Conservation (phyloP, 1,139 yeast genomes). For the Pneumocystis carinii region DNA sequence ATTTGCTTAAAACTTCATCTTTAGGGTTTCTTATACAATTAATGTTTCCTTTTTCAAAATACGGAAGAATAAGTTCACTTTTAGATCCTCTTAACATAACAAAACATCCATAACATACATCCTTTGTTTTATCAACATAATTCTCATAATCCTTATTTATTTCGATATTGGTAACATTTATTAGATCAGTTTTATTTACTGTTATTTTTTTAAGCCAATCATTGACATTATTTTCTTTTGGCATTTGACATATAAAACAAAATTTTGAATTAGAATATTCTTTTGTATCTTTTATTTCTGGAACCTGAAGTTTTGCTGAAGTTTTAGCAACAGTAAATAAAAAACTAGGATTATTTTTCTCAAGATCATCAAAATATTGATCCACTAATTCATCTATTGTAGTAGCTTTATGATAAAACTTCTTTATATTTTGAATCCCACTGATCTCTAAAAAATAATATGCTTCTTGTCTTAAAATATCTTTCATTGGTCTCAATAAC, state of each 20-base stretch:
- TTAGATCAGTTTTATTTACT: constrained; percentile 37
- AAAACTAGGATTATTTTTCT: constrained; percentile 74
- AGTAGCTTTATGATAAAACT: constrained; percentile 3
- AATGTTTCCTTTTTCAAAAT: constrained; percentile 6
- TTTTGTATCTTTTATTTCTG: constrained; percentile 10
- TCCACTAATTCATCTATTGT: constrained; percentile 56
- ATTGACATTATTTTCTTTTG: constrained; percentile 26
- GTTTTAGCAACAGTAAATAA: constrained; percentile 89
- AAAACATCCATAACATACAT: constrained; percentile 15
- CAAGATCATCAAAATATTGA: constrained; percentile 59
- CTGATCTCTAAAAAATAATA: constrained; percentile 4
- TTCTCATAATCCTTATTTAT: neutral
- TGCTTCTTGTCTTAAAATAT: constrained; percentile 32
- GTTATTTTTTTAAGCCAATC: constrained; percentile 65
- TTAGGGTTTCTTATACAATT: constrained; percentile 2
- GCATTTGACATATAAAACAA: constrained; percentile 36
- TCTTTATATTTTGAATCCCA: constrained; percentile 1
- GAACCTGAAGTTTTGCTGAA: constrained; percentile 60
- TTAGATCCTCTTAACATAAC: constrained; percentile 10
- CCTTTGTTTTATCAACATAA: neutral
- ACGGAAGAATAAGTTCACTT: constrained; percentile 3
- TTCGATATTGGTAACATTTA: neutral
- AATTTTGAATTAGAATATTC: constrained; percentile 5
- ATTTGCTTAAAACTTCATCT: constrained; percentile 8
- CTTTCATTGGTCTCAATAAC: constrained; percentile 54